A percentile compares a stretch with the other conserved stretches of the same genome.
These are phyloP conservation scores for Stagonosporopsis rhizophila DNA, from an alignment of 2,329 filamentous ascomycete genomes.

Conservation along the genomic window DNA sequence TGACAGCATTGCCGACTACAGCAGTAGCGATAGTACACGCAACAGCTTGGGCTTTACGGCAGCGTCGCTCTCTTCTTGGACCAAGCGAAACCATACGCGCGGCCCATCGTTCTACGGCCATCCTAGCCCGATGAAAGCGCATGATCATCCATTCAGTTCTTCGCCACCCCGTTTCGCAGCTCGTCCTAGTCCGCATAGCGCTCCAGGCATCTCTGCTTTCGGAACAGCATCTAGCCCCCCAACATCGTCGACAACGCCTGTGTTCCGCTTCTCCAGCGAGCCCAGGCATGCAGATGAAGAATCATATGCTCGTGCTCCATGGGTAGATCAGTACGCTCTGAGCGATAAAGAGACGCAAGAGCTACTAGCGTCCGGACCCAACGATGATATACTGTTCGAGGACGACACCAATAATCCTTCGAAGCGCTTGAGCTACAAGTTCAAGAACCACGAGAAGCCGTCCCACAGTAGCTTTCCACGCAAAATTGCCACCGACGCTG, in stretches of 20 bases:
- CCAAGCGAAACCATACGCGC: slow-evolving; percentile 17
- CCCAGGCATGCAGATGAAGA: slow-evolving; percentile 14
- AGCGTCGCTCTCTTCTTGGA: slow-evolving; percentile 21
- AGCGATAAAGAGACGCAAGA: slow-evolving; percentile 45
- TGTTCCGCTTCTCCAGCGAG: slow-evolving; percentile 17
- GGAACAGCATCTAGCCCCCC: slow-evolving; percentile 21
- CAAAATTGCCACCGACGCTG: neutral
- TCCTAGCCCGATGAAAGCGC: slow-evolving; percentile 30
- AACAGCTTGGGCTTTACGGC: slow-evolving; percentile 26
- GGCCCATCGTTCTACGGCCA: slow-evolving; percentile 31
- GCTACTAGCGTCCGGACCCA: slow-evolving; percentile 45
- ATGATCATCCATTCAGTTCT: slow-evolving; percentile 38
- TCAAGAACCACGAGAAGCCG: slow-evolving; percentile 2
- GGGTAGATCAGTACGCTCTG: slow-evolving; percentile 32
- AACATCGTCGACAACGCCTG: slow-evolving; percentile 27
- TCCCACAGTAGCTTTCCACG: slow-evolving; percentile 8
- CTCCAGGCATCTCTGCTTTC: slow-evolving; percentile 15
- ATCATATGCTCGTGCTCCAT: slow-evolving; percentile 27
- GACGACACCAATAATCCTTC: slow-evolving; percentile 15
- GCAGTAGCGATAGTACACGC: slow-evolving; percentile 35
- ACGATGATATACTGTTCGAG: slow-evolving; percentile 43
- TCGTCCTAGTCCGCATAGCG: slow-evolving; percentile 15
- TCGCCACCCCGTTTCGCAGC: slow-evolving; percentile 35
- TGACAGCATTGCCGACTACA: slow-evolving; percentile 47
- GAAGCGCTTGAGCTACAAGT: slow-evolving; percentile 1